Base-by-base conservation (phyloP, 495 filamentous ascomycete species). In the Hypoxylon crocopeplum region DNA sequence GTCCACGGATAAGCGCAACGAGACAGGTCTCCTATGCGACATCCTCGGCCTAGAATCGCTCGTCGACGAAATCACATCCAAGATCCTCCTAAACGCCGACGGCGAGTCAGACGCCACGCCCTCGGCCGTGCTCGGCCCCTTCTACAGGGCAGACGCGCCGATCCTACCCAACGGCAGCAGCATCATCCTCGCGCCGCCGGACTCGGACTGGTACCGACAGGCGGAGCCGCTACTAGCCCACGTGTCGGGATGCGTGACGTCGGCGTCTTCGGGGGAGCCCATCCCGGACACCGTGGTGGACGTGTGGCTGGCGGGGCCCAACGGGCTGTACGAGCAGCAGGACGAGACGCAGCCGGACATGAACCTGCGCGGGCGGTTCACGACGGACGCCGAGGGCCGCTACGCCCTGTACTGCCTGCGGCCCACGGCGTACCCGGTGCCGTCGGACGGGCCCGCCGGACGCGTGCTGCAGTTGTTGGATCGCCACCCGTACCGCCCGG, bases 291-390 rank as follows among this genome's bases (percentile, higher is more conserved):
- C 88, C 0, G 70, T 79, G 39, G 74, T 93, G n/a, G 89, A 93
- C 66, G 79, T 91, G 21, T 93, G 89, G 89, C 85, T 91, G 57
- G 82, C 86, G 7, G 86, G 84, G 4, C 88, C 88, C 12, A 91
- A 92, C 61, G 89, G 89, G 1, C 69, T 91, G 50, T 93, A 93
- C 66, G 88, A 92, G 76, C 87, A 90, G 76, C 88, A 91, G 73
- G 89, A 93, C 56, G 72, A 78, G 2, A 70, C 83, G 17, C 87
- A 90, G 77, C 79, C 82, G 5, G 88, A 92, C 54, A 86, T 84
- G 72, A 93, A 92, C 63, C 77, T 92, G 25, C 80, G 89, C 2
- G 89, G 89, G 5, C 83, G 86, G 19, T 90, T 93, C 69, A 77
- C 67, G 46, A 91, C 88, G 1, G 85, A 87, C 57, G 71, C 72